Percentiles rank a stretch among this genome's conserved stretches.
Evolutionary conservation across 1,284 basidiomycete species (phyloP).

Genomic region (Sanghuangporus weigelae): DNA sequence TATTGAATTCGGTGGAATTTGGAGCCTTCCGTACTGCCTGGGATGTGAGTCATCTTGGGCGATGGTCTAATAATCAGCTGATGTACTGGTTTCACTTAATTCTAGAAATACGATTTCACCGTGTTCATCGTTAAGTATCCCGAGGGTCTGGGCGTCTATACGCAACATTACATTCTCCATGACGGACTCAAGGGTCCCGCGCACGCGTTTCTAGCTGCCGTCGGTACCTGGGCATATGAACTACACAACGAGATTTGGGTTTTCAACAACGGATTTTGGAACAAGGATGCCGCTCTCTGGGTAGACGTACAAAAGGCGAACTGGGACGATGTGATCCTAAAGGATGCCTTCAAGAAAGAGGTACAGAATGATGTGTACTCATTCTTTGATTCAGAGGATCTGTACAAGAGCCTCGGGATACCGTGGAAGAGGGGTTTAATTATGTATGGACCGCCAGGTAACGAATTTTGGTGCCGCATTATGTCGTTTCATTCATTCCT

Average conservation of each 20-base stretch:
- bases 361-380: slow-evolving; percentile 69
- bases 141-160: background rate
- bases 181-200: slow-evolving; percentile 50
- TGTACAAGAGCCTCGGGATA: slow-evolving; percentile 69
- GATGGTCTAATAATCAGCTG: background rate
- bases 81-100: background rate
- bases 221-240: slow-evolving; percentile 45
- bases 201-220: slow-evolving; percentile 49
- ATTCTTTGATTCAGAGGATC: slow-evolving; percentile 67
- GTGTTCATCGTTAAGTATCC: slow-evolving; percentile 41
- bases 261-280: slow-evolving; percentile 66
- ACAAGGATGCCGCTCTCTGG: slow-evolving; percentile 61
- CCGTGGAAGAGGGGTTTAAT: slow-evolving; percentile 84
- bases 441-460: slow-evolving; percentile 68
- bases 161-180: slow-evolving; percentile 51
- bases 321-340: slow-evolving; percentile 73
- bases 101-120: slow-evolving; percentile 42
- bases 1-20: slow-evolving; percentile 47
- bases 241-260: slow-evolving; percentile 71
- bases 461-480: slow-evolving; percentile 10
- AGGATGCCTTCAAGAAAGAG: slow-evolving; percentile 60
- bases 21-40: slow-evolving; percentile 54
- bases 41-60: slow-evolving; percentile 42
- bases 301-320: slow-evolving; percentile 63
- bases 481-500: background rate